Evolutionary conservation across 2,329 filamentous ascomycete genomes (phyloP), one percentile per base, ranked within the genome.

Genomic region (Waltergamsia citrina): DNA sequence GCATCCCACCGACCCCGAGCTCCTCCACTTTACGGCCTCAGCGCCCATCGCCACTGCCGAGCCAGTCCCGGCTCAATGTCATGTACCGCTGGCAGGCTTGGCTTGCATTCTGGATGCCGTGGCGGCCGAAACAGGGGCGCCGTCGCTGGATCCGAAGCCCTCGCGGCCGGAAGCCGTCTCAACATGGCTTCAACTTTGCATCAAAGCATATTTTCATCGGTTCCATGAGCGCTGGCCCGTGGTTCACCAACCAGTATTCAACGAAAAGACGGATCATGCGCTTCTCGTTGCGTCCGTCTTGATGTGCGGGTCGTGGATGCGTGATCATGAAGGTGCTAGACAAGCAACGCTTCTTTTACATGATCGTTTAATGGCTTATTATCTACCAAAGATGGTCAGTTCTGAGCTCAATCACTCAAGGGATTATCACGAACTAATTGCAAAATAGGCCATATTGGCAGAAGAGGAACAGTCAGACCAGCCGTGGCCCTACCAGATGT

Each of bases 171-270:
- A 15, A 19, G n/a, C 15, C 5, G 17, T 17, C 22, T 6, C 7
- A 19, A 15, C 32, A 2, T 51, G 47, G 49, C 39, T 48, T 4
- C 29, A 39, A 11, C 37, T 35, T 4, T 43, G 42, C 18, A 38
- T 46, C 1, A 45, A 49, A 1, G 44, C 51, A 0, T 70, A 63
- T 23, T 52, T 67, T n/a, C 45, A 45, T 1, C 38, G 49, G 0
- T 61, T 65, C 20, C 62, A 66, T 36, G 48, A 60, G 19, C 50
- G 51, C 1, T 66, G 61, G 50, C 57, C 63, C 6, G 43, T 63
- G 3, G 41, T 67, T 4, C 60, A 63, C 38, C 49, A 46, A 0
- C 59, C 62, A 1, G 43, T 50, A 1, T 56, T 56, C 32, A 51
- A 48, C 24, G 48, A 42, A 17, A 49, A 56, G 21, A 47, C 37